phyloP scores from a whole-genome alignment of 305 asterid species.

The Fraxinus nigra region DNA sequence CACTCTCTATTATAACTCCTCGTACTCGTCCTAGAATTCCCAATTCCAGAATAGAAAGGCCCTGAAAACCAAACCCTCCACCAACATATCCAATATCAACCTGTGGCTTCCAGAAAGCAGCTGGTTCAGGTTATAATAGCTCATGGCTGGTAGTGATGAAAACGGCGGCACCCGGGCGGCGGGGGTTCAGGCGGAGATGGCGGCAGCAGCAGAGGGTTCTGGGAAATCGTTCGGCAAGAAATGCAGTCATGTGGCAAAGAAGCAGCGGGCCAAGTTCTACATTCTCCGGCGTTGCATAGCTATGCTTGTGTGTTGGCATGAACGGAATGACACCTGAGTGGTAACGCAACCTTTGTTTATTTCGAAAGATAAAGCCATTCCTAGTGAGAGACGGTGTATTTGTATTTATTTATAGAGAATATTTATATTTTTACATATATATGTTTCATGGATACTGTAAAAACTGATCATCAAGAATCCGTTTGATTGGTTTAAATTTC shows the following conservation, averaged over 20 bases:
- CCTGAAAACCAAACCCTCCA: background rate
- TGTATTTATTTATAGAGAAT: background rate
- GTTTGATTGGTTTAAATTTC: too few species aligned
- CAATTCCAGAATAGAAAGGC: conserved; percentile 8
- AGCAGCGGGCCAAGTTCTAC: conserved; percentile 69
- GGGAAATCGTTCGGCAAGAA: conserved; percentile 42
- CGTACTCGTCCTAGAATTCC: conserved; percentile 24
- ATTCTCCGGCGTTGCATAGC: conserved; percentile 74
- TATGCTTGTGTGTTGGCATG: conserved; percentile 75
- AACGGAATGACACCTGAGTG: conserved; percentile 34
- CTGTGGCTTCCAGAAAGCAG: background rate
- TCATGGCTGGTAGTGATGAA: conserved; percentile 15
- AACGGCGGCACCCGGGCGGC: background rate
- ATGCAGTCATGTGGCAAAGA: conserved; percentile 59
- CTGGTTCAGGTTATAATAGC: background rate
- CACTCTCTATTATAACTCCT: conserved; percentile 25
- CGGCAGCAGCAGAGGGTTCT: background rate
- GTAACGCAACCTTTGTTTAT: background rate
- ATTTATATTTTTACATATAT: background rate
- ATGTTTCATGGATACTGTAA: background rate
- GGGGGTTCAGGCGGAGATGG: background rate
- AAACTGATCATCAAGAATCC: background rate
- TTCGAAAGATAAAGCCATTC: background rate
- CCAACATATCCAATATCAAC: background rate
- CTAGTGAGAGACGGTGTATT: background rate